Base-by-base conservation (phyloP, 2,329 filamentous ascomycete species). In the Colletotrichum simmondsii region DNA sequence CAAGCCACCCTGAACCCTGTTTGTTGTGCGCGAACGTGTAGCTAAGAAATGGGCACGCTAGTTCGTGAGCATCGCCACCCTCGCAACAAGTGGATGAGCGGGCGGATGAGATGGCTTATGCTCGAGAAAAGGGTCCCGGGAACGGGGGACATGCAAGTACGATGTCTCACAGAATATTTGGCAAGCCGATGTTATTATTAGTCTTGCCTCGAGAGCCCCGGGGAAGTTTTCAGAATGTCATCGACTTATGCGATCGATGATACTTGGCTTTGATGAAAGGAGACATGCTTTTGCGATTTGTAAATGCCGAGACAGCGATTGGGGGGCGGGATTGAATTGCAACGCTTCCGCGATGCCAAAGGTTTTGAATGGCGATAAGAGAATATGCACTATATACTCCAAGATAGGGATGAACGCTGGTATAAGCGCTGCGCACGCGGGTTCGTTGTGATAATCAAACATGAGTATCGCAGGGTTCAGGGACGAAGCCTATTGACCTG, bases 1-100 rank as follows among this genome's bases (percentile, higher is more conserved):
- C 60, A 69, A 72, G 70, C 70, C 70, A 61, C 71, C 60, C 32
- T 60, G 60, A 28, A 65, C 66, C 66, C 61, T 70, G 60, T 28
- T 26, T 52, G 37, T 46, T 46, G 71, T 16, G 66, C 60, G 62
- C 61, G 54, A 65, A 54, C 70, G 1, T n/a, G 61, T 61, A 71
- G 56, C 56, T 53, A 61, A 71, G 66, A 61, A 71, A 65, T 70
- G 66, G 14, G 26, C 5, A 16, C 60, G 49, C 61, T 61, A 30
- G 49, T 60, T 65, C 54, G 26, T 64, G 65, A 35, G 32, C 16
- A 52, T 59, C 16, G 54, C 59, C 65, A 30, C 28, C 26, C 24
- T 30, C 42, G 42, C 42, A 4, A 24, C 26, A 65, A 22, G 24
- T 59, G 54, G 35, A 37, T 10, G 26, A 65, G 49, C 24, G 28